Percentiles rank a stretch among this genome's conserved stretches.
Evolutionary conservation across 139 green algal genomes (phyloP).

Genomic region (Tetradesmus lagerheimii): DNA sequence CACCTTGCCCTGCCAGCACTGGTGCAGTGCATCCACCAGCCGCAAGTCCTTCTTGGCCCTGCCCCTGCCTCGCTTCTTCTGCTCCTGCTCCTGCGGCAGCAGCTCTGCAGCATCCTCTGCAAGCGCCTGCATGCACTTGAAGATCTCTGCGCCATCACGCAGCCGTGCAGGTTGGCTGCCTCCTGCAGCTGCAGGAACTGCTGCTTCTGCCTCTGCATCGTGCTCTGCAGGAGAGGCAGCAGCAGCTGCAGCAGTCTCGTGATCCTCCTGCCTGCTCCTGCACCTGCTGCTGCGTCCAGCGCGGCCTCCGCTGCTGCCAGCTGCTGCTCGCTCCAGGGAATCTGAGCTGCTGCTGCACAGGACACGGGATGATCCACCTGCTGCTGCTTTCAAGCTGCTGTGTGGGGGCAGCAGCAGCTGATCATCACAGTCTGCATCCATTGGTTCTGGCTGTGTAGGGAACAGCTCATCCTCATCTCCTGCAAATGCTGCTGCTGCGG

Average conservation of each 20-base stretch:
- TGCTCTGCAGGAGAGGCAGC: background rate
- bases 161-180: background rate
- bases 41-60: slow-evolving; percentile 34
- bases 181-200: background rate
- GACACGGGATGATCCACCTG: background rate
- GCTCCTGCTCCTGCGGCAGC: slow-evolving; percentile 34
- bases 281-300: background rate
- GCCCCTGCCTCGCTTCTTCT: slow-evolving; percentile 38
- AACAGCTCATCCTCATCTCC: background rate
- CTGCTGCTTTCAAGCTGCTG: background rate
- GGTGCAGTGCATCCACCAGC: slow-evolving; percentile 40
- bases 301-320: background rate
- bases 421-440: slow-evolving; percentile 1
- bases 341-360: background rate
- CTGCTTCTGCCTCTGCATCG: background rate
- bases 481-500: background rate
- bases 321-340: background rate
- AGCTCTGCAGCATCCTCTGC: slow-evolving; percentile 39
- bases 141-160: slow-evolving; percentile 16
- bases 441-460: slow-evolving; percentile 6
- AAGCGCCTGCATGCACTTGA: slow-evolving; percentile 38
- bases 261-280: background rate
- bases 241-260: background rate
- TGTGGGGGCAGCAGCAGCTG: background rate
- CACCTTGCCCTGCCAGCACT: slow-evolving; percentile 44